Evolutionary conservation across 768 basidiomycete genomes (phyloP).

Genomic region (Podaxis sp.): DNA sequence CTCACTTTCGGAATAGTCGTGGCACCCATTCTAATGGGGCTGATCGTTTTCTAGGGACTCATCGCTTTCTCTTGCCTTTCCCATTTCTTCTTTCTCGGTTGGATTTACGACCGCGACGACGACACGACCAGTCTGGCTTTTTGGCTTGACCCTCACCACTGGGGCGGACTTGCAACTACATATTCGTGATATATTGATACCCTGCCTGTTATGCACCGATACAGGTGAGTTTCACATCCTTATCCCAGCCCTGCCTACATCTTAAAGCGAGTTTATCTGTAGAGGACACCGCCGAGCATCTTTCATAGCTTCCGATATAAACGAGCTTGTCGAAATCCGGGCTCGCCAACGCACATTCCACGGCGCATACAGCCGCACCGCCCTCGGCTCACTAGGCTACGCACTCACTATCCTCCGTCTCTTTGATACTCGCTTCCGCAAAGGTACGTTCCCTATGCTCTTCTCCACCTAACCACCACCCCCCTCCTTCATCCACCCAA

Average conservation of each 20-base stretch:
- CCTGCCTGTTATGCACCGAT: constrained; percentile 6
- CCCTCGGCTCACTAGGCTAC: constrained; percentile 70
- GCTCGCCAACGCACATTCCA: constrained; percentile 81
- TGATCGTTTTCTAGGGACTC: background rate
- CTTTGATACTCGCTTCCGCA: constrained; percentile 72
- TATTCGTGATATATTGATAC: background rate
- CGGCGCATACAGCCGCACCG: constrained; percentile 76
- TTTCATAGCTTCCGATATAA: constrained; percentile 47
- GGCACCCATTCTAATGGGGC: background rate
- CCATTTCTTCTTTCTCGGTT: background rate
- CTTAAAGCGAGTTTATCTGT: background rate
- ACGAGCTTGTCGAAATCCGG: constrained; percentile 68
- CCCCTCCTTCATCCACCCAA: background rate
- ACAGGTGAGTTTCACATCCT: constrained; percentile 11
- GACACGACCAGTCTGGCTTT: background rate
- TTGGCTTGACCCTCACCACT: background rate
- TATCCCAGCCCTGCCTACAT: background rate
- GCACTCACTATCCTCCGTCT: constrained; percentile 70
- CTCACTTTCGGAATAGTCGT: background rate
- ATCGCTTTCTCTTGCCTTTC: background rate
- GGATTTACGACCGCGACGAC: background rate
- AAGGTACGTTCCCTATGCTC: constrained; percentile 42
- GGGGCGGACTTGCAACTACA: background rate
- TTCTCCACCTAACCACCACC: background rate
- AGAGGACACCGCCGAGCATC: constrained; percentile 39